phyloP scores from a whole-genome alignment of 768 basidiomycete genomes.

The Tylopilus subfusipes region DNA sequence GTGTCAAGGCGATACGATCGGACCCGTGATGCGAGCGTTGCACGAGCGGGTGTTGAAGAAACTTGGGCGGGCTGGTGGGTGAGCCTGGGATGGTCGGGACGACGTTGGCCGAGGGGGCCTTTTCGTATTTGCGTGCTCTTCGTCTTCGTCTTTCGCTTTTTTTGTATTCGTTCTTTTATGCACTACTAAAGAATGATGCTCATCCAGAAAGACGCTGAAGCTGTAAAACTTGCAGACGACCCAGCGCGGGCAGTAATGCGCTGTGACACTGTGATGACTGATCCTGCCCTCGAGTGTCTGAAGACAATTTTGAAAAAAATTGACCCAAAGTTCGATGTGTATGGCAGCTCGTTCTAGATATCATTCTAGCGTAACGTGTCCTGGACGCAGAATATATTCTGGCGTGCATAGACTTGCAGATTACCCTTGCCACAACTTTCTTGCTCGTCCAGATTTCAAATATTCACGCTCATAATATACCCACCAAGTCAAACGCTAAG shows the following conservation, averaged over 20 bases:
- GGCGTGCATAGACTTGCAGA: too few species aligned
- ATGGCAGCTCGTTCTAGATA: too few species aligned
- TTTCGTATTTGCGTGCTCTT: not conserved
- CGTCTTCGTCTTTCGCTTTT: not conserved
- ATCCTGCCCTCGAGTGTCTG: too few species aligned
- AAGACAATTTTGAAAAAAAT: too few species aligned
- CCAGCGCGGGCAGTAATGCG: too few species aligned
- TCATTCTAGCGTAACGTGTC: too few species aligned
- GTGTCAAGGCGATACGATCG: constrained; percentile 49
- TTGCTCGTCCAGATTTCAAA: not conserved
- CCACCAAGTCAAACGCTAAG: too few species aligned
- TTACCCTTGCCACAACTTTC: too few species aligned
- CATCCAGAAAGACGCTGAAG: not conserved
- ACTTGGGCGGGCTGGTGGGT: constrained; percentile 18
- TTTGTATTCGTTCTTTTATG: not conserved
- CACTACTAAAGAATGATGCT: not conserved
- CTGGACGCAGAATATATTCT: too few species aligned
- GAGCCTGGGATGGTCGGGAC: not conserved
- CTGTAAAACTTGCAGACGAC: not conserved
- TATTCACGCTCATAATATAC: too few species aligned
- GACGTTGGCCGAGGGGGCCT: not conserved
- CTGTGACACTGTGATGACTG: too few species aligned
- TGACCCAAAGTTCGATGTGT: too few species aligned
- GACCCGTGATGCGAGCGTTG: constrained; percentile 46
- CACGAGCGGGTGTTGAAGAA: constrained; percentile 44